These are phyloP conservation scores for Diplocarpon mali DNA, from an alignment of 2,329 filamentous ascomycete species.

Conservation along the genomic window DNA sequence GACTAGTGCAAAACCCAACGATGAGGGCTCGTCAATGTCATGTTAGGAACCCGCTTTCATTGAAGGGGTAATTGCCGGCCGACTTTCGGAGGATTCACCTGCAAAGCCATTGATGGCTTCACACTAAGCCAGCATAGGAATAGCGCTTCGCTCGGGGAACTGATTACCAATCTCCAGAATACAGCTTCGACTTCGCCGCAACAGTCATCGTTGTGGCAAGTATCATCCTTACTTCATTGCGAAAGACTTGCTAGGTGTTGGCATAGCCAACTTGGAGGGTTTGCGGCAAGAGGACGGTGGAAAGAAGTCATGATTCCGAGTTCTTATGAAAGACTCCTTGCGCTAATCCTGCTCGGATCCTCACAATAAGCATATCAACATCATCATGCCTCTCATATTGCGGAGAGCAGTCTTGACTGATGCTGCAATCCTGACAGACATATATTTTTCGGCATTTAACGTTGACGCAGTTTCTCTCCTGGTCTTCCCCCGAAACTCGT, in stretches of 20 bases:
- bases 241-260: neutral
- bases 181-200: no score
- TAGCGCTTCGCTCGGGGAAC: no score
- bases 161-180: neutral
- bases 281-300: neutral
- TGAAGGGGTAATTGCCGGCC: no score
- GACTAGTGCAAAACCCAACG: no score
- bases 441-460: conserved; percentile 37
- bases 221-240: neutral
- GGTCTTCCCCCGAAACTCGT: conserved; percentile 28
- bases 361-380: no score
- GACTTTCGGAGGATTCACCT: no score
- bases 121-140: no score
- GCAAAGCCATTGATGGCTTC: no score
- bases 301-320: neutral
- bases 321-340: no score
- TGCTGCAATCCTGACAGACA: conserved; percentile 30
- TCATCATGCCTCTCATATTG: conserved; percentile 23
- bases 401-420: conserved; percentile 33
- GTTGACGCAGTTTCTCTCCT: conserved; percentile 29
- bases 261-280: neutral
- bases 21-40: no score
- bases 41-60: no score
- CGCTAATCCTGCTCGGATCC: no score
- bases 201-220: neutral